Base-by-base conservation (phyloP, 2,329 filamentous ascomycete species). In the Diaporthe velutina region DNA sequence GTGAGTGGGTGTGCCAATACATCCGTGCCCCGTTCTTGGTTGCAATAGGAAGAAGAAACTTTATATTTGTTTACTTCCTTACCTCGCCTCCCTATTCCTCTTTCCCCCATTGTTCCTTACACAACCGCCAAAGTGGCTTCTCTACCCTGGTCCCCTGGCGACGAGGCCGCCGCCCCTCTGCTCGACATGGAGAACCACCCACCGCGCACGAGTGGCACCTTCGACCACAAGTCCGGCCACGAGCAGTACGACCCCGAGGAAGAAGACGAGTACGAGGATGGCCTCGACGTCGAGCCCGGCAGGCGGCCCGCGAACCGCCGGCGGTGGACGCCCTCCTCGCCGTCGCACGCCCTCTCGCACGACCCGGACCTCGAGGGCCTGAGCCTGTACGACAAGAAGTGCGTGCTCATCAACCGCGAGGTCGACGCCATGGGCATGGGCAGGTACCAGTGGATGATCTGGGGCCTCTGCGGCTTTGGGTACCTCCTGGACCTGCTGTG, bases 401-500 rank as follows among this genome's bases (percentile, higher is more conserved):
- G 71, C 42, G 58, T 72, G 28, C 52, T 76, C 40, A 70, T 77
- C n/a, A 73, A 77, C 57, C 81, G 81, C 15, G 88, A 89, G 79
- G 87, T 90, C 74, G 87, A 90, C 73, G 76, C 79, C 50, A 86
- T 88, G 76, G 88, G 88, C 52, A 88, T 90, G 86, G 88, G 88
- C 4, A 81, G 80, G 71, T 90, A 89, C 75, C 88, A 90, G 77
- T 89, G 86, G 86, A 87, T 83, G 76, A 82, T 88, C 61, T 90
- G 87, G 88, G 78, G 80, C 4, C 80, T 90, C 0, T 90, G 88
- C 76, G 88, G 88, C 48, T 87, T 89, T 48, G 88, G 88, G 2
- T 90, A 90, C 78, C 80, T 90, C 54, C 83, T 91, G 50, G 90
- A 91, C 77, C 80, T 91, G 33, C 82, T 90, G 61, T 91, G 89